Base-by-base conservation (phyloP, 164 flowering plant genomes). In the Chloranthus sessilifolius region DNA sequence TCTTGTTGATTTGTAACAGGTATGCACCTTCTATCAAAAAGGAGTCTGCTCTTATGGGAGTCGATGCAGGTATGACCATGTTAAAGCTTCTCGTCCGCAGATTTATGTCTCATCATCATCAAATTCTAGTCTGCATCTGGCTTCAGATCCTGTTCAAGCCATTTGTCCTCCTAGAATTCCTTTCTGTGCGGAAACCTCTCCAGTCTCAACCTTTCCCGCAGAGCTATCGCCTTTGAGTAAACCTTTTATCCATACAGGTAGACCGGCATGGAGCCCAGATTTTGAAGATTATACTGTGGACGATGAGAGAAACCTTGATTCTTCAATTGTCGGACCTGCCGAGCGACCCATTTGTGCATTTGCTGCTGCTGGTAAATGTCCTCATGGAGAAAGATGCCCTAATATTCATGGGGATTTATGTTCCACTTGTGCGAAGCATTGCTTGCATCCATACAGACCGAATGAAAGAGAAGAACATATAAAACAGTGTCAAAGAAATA, bases 281-380 rank as follows among this genome's bases (percentile, higher is more conserved):
- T 53, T 70, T 46, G 57, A 41, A 38, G 48, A 54, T 26, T 23
- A 39, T 42, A 61, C 56, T 52, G 37, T 43, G 19, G 75, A 74
- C 0, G 38, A 56, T 53, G 66, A 51, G 39, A 65, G 46, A 38
- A 9, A 17, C 49, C 47, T 21, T 21, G 73, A 68, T 29, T 47
- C 62, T 10, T 60, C 62, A 36, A 55, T 29, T 61, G 22, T 17
- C 48, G 39, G 43, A 43, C 83, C 80, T 36, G 62, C 68, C 50
- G 86, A 84, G 20, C 73, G 8, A 17, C 56, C 82, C 37, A 71
- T 94, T 4, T 94, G 97, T 64, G 71, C 95, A 16, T 82, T 82
- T 79, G 97, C 99, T 62, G 96, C 92, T 63, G 92, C 78, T 63
- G 99, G 97, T 31, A 56, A 61, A 23, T 94, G 99, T 50, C 97